Base-by-base conservation (phyloP, 139 green algal species). In the Gonium pectorale region DNA sequence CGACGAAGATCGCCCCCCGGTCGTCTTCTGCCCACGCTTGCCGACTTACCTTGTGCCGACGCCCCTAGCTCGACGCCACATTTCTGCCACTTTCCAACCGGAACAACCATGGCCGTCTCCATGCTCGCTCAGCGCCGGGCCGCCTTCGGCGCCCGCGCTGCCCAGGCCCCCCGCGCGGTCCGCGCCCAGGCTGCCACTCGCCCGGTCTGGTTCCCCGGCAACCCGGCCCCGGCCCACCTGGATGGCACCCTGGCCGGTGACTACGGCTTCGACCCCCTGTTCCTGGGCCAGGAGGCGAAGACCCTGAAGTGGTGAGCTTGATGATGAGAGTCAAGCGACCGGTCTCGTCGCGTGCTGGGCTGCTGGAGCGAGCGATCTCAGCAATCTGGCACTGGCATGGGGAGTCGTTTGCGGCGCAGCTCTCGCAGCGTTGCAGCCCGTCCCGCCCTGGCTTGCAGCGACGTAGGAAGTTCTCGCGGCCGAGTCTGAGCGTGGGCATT, bases 191-290 rank as follows among this genome's bases (percentile, higher is more conserved):
- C 75, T 60, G 69, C 77, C 17, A 44, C 79, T 77, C 74, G 90
- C 33, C 86, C 82, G 1, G 62, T 89, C 21, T 95, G 90, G 90
- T 90, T 89, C 85, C 92, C 92, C 11, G 92, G 90, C 31, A 89
- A 85, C 70, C 77, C 80, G 3, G 35, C 85, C 6, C 89, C 92
- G 37, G 73, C 74, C 19, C 69, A 92, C 86, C 91, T 95, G 67
- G 86, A 95, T n/a, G 91, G 91, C 78, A 84, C 80, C 31, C 78
- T 94, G 66, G 83, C 88, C 29, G 90, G 90, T 64, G 87, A 93
- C 86, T 87, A 86, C 56, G 87, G 90, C 71, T 94, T 97, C 79
- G 97, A 99, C 88, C 97, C 97, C 43, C 89, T 99, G 68, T 91
- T 86, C 77, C 93, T 99, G 64, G 92, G 92, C 80, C 79, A 90